Evolutionary conservation across 768 basidiomycete genomes (phyloP), one percentile per base, ranked within the genome.

Genomic region (Suillus variegatus): DNA sequence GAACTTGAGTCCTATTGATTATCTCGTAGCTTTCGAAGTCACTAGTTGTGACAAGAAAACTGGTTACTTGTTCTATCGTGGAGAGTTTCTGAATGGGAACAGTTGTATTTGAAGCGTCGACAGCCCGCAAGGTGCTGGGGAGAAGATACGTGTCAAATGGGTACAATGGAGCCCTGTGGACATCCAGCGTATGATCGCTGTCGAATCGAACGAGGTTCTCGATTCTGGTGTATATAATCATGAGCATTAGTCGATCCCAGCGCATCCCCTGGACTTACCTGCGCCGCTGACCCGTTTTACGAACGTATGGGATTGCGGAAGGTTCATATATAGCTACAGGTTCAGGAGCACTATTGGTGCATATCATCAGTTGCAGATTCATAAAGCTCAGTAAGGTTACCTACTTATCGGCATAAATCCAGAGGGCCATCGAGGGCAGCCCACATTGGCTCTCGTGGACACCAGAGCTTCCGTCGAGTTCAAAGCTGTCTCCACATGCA

Each of bases 161-260:
- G 68, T 87, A 88, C 12, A 85, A 70, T 12, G 78, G 82, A 14
- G 83, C 83, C 72, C 82, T 74, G 65, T 85, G 84, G 13, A 85
- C 84, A 65, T 88, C 85, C 32, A 87, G 79, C 43, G 82, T 81
- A 70, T 87, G 83, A 66, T 84, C 82, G 62, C 82, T 85, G 68
- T 86, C 83, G 67, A 88, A 88, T 68, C 85, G 85, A 40, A 83
- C 81, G 14, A 86, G 76, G 65, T 82, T 84, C 69, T 86, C 84
- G 32, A 86, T 82, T 46, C 86, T 88, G 62, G 20, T 13, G 60
- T 10, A n/a, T 18, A 36, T 38, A 36, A 49, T 41, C 10, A 52
- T 65, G 6, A 57, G 2, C 16, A 14, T 62, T 5, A 20, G 32
- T 47, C 20, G 35, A 13, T 46, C 16, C 9, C 7, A 35, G n/a